Conservation (phyloP, 192 early-diverging fungal genomes). For the Piromyces finnis region DNA sequence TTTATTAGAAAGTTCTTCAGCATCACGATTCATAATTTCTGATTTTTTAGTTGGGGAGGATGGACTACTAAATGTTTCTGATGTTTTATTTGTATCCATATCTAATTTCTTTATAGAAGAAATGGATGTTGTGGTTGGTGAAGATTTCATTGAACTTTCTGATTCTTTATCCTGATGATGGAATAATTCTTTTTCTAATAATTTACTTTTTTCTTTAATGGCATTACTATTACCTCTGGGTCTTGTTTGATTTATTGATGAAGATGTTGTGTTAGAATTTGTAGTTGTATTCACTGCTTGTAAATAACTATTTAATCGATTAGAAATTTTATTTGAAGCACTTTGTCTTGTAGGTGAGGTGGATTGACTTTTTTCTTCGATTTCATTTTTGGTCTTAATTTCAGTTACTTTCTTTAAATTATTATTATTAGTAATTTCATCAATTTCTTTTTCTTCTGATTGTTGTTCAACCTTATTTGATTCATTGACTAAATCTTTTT, state of each 20-base stretch:
- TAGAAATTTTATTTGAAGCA: neutral
- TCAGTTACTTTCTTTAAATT: neutral
- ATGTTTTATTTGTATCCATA: too few species aligned
- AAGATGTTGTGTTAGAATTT: neutral
- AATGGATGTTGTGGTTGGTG: neutral
- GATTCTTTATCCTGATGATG: neutral
- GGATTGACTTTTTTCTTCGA: too few species aligned
- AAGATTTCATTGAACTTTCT: neutral
- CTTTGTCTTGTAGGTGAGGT: neutral
- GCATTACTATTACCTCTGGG: neutral
- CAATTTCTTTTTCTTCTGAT: too few species aligned
- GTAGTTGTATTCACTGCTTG: neutral
- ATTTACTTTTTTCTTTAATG: neutral
- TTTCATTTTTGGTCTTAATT: too few species aligned
- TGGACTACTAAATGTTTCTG: too few species aligned
- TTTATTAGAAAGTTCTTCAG: too few species aligned
- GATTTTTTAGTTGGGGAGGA: too few species aligned
- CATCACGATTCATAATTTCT: too few species aligned
- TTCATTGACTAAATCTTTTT: too few species aligned
- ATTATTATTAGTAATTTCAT: neutral
- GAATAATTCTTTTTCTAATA: neutral
- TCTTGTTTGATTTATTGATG: neutral
- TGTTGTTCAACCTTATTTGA: too few species aligned
- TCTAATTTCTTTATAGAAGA: neutral
- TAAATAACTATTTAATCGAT: neutral